Conservation (phyloP, 352 stramenopile genomes). For the Phytophthora hybrid region DNA sequence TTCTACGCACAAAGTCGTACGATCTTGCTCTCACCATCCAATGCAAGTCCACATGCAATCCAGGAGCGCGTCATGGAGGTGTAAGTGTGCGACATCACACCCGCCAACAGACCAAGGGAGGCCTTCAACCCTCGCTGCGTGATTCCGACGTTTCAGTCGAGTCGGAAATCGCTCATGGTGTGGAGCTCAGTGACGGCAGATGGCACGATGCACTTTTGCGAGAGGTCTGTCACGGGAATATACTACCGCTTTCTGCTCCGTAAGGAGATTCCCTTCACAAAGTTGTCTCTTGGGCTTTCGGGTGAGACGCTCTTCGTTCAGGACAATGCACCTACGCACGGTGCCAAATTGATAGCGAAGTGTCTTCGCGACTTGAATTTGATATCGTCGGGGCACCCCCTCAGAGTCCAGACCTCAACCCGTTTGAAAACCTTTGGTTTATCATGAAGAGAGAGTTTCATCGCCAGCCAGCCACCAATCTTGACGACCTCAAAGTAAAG, state of each 20-base stretch:
- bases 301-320: conserved; percentile 4
- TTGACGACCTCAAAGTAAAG: too few species aligned
- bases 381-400: conserved; percentile 1
- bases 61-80: background rate
- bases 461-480: background rate
- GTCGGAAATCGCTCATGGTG: conserved; percentile 7
- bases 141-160: conserved; percentile 3
- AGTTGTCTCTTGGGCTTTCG: background rate
- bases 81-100: conserved; percentile 1
- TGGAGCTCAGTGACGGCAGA: conserved; percentile 8
- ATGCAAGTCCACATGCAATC: background rate
- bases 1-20: background rate
- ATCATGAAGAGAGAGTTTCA: conserved; percentile 11
- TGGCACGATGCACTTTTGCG: conserved; percentile 11
- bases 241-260: conserved; percentile 6
- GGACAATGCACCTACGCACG: conserved; percentile 7
- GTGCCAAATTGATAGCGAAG: conserved; percentile 5
- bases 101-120: background rate
- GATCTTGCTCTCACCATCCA: background rate
- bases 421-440: conserved; percentile 14
- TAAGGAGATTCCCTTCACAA: conserved; percentile 5
- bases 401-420: conserved; percentile 18
- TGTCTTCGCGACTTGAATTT: conserved; percentile 8
- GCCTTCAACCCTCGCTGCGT: background rate
- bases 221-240: background rate